Evolutionary conservation across 2,329 filamentous ascomycete species (phyloP).

Genomic region (Penicillium corylophilum): DNA sequence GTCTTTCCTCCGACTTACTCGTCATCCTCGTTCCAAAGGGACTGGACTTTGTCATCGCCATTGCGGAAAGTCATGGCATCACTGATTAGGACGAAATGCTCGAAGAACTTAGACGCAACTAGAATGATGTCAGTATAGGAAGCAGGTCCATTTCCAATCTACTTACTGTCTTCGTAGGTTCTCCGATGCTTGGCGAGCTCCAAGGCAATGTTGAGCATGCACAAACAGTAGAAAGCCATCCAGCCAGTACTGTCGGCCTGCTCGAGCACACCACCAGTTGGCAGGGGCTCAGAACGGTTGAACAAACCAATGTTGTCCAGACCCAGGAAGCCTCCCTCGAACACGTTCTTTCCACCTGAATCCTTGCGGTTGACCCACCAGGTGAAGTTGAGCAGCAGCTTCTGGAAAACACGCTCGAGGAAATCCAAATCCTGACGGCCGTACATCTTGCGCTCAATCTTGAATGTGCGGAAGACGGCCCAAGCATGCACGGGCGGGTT

Average conservation of each 20-base stretch:
- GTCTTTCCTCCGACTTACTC: conserved; percentile 41
- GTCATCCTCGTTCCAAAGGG: conserved; percentile 93
- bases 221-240: conserved; percentile 98
- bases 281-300: conserved; percentile 92
- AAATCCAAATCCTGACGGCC: conserved; percentile 93
- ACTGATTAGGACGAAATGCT: conserved; percentile 96
- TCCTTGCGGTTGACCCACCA: conserved; percentile 99
- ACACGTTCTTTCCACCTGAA: conserved; percentile 90
- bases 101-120: conserved; percentile 96
- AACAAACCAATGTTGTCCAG: conserved; percentile 97
- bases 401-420: conserved; percentile 93
- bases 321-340: conserved; percentile 92
- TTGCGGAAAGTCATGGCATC: conserved; percentile 91
- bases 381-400: conserved; percentile 91
- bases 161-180: conserved; percentile 78
- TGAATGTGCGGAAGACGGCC: conserved; percentile 94
- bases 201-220: conserved; percentile 94
- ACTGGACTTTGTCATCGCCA: conserved; percentile 67
- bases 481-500: conserved; percentile 96
- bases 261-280: conserved; percentile 88
- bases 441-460: conserved; percentile 97
- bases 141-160: not conserved
- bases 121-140: conserved; percentile 4
- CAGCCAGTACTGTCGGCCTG: conserved; percentile 97
- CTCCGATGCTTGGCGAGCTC: conserved; percentile 93